A percentile compares a stretch with the other conserved stretches of the same genome.
phyloP scores from a whole-genome alignment of 257 asterid species.

The Primulina huaijiensis region DNA sequence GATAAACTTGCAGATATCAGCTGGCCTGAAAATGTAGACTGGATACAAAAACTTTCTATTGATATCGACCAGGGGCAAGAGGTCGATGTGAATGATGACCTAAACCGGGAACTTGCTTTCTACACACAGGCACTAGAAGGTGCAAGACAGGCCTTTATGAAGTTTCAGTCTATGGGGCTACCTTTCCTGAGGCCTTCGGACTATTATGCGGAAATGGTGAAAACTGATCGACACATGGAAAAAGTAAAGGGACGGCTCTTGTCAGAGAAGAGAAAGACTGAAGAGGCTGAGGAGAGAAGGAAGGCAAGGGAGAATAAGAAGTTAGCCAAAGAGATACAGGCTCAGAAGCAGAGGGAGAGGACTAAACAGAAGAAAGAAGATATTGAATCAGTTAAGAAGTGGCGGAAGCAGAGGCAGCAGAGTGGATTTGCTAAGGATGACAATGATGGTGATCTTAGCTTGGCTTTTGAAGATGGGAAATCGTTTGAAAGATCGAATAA shows the following conservation, averaged over 20 bases:
- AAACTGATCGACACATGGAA: slow-evolving; percentile 89
- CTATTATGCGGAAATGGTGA: slow-evolving; percentile 62
- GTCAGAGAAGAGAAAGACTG: slow-evolving; percentile 69
- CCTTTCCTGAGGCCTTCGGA: slow-evolving; percentile 82
- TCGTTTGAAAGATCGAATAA: slow-evolving; percentile 52
- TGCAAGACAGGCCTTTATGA: slow-evolving; percentile 52
- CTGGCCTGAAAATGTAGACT: slow-evolving; percentile 70
- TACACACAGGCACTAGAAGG: slow-evolving; percentile 87
- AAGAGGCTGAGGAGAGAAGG: slow-evolving; percentile 88
- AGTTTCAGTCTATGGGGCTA: slow-evolving; percentile 55
- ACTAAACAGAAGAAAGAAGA: slow-evolving; percentile 86
- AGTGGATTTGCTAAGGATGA: slow-evolving; percentile 54
- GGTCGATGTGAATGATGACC: slow-evolving; percentile 79
- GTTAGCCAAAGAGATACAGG: slow-evolving; percentile 77
- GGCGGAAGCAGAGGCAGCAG: slow-evolving; percentile 90
- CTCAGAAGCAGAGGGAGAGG: slow-evolving; percentile 71
- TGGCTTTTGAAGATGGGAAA: slow-evolving; percentile 67
- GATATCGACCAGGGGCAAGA: slow-evolving; percentile 58
- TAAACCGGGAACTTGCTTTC: slow-evolving; percentile 75
- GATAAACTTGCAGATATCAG: slow-evolving; percentile 73
- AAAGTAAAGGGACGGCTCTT: slow-evolving; percentile 79
- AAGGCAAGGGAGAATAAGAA: slow-evolving; percentile 87
- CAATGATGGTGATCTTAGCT: slow-evolving; percentile 49
- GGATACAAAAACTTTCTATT: slow-evolving; percentile 70
- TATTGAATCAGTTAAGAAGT: slow-evolving; percentile 83